Conservation (phyloP, 2,329 filamentous ascomycete genomes). For the Cladobotryum protrusum region DNA sequence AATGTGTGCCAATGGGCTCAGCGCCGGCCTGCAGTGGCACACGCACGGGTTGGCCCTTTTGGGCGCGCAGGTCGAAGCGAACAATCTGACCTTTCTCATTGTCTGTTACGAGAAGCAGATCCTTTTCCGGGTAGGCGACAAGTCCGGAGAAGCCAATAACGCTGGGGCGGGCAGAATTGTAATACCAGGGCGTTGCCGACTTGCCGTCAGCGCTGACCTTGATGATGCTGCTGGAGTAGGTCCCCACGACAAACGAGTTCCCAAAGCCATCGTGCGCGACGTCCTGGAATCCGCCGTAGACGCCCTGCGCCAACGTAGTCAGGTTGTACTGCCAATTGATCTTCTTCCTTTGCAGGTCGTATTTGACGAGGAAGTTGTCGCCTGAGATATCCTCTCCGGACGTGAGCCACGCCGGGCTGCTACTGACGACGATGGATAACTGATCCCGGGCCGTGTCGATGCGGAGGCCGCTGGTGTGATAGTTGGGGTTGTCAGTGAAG, state of each 20-base stretch:
- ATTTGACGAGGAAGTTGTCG: too few relatives aligned
- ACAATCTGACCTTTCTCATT: slow-evolving; percentile 27
- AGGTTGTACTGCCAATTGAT: too few relatives aligned
- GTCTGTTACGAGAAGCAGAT: slow-evolving; percentile 27
- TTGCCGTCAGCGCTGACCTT: slow-evolving; percentile 25
- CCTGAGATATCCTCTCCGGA: too few relatives aligned
- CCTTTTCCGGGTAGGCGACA: slow-evolving; percentile 1
- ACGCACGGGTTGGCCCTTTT: neutral
- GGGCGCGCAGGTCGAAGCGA: slow-evolving; percentile 25
- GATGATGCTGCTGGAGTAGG: slow-evolving; percentile 31
- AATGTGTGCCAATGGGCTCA: neutral
- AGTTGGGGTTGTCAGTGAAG: too few relatives aligned
- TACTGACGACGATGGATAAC: too few relatives aligned
- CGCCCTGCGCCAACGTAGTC: too few relatives aligned
- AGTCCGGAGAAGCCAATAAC: slow-evolving; percentile 23
- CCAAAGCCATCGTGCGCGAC: slow-evolving; percentile 29
- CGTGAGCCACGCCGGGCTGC: too few relatives aligned
- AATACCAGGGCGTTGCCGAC: neutral
- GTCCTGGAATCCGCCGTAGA: slow-evolving; percentile 32
- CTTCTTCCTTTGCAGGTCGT: too few relatives aligned
- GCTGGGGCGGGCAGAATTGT: slow-evolving; percentile 2
- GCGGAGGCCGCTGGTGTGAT: too few relatives aligned
- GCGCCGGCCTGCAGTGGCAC: neutral
- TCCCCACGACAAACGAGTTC: slow-evolving; percentile 33
- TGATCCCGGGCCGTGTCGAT: too few relatives aligned